phyloP scores from a whole-genome alignment of 73 alveolate species.

The Paramecium tetraurelia region DNA sequence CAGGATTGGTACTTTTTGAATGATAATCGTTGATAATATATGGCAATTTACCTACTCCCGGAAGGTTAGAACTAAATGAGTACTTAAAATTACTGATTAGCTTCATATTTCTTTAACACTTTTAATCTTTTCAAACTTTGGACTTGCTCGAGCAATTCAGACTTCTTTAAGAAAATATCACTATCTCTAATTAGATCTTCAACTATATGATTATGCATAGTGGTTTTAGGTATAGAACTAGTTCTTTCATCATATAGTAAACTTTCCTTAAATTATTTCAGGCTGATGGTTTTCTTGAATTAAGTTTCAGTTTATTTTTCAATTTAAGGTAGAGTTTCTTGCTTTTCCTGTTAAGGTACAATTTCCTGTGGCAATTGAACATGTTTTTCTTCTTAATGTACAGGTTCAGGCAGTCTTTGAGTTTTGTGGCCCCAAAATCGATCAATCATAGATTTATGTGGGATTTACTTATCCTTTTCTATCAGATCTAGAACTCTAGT shows the following conservation, averaged over 20 bases:
- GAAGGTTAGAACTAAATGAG: neutral
- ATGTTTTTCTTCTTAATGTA: neutral
- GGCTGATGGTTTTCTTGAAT: neutral
- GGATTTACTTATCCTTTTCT: neutral
- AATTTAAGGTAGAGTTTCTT: neutral
- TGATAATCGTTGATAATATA: slow-evolving; percentile 57
- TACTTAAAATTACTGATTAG: neutral
- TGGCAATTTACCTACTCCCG: slow-evolving; percentile 59
- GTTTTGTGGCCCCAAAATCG: neutral
- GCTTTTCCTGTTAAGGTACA: neutral
- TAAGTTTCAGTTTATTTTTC: neutral
- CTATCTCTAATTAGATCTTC: slow-evolving; percentile 48
- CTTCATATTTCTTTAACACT: slow-evolving; percentile 42
- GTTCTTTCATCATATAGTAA: slow-evolving; percentile 57
- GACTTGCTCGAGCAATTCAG: slow-evolving; percentile 20
- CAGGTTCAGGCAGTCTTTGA: neutral
- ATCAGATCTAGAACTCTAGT: slow-evolving; percentile 13
- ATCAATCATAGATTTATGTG: neutral
- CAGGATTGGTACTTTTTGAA: slow-evolving; percentile 52
- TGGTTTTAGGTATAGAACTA: slow-evolving; percentile 55
- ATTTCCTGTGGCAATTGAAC: neutral
- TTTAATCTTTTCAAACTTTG: slow-evolving; percentile 37
- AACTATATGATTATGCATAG: slow-evolving; percentile 25
- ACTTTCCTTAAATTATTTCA: slow-evolving; percentile 53
- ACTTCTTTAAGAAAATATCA: slow-evolving; percentile 21